Base-by-base conservation (phyloP, 208 protist genomes). In the Acanthamoeba quina region DNA sequence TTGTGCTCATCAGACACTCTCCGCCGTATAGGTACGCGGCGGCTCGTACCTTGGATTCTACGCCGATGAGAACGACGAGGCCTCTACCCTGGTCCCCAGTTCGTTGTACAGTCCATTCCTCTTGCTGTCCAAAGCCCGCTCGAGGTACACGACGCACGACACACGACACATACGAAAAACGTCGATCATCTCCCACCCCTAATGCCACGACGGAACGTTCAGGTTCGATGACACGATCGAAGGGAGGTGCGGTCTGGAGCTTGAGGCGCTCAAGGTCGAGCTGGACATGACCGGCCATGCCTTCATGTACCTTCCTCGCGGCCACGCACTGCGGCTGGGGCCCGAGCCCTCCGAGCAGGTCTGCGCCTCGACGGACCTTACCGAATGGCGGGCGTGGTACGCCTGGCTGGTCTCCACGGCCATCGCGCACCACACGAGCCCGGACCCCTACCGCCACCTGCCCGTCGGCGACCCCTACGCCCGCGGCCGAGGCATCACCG, bases 401-500 rank as follows among this genome's bases (percentile, higher is more conserved):
- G 6, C 44, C 15, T 83, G 76, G 76, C 76, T 83, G 5, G 47
- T 10, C 44, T 21, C 76, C 24, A 31, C 29, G 44, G 34, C 76
- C 76, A 31, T 56, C 76, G 47, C 10, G 24, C 76, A 56, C 24
- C 13, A 83, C 21, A 24, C 29, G 5, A 83, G 76, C 47, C 76
- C 76, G 10, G 47, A 58, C 17, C 24, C 41, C 76, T 83, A 83
- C 44, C 29, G 29, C 34, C 47, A 83, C n/a, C 29, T 21, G n/a
- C 34, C 17, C 70, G 31, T 76, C 10, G 76, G 76, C 7, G 76
- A 83, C 5, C 41, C 44, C 76, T 83, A 83, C 47, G 13, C 76
- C 17, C 76, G 76, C 47, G 76, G 76, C 26, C 76, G 76, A 6
- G 76, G 76, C 47, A 83, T 83, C 47, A 13, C 44, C 13, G 76